Percentiles rank a stretch among this genome's conserved stretches.
Evolutionary conservation across 441 rosid species (phyloP).

Genomic region (Populus hybrid): DNA sequence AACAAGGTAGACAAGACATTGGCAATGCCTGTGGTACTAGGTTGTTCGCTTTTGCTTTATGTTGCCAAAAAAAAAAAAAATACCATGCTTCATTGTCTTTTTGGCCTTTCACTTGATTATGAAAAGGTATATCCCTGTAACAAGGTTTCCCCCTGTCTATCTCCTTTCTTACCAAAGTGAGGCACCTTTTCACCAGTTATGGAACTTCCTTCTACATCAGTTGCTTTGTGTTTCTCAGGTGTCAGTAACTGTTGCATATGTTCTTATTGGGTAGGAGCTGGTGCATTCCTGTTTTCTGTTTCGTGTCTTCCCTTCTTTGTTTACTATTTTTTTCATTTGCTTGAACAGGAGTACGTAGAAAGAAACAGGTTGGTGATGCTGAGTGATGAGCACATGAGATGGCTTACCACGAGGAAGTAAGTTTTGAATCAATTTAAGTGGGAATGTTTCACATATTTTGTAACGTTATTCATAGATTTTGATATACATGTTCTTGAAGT

Average conservation of each 20-base stretch:
- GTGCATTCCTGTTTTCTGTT: conserved; percentile 1
- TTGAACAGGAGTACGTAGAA: conserved; percentile 40
- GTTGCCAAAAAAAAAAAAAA: not conserved
- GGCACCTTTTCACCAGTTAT: conserved; percentile 4
- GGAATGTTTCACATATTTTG: not conserved
- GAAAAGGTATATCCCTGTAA: not conserved
- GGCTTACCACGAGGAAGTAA: not conserved
- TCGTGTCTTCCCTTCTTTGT: no score
- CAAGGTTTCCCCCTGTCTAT: not conserved
- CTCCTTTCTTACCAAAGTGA: conserved; percentile 1
- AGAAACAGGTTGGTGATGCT: conserved; percentile 24
- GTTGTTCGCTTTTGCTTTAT: not conserved
- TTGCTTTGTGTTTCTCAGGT: not conserved
- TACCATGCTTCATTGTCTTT: no score
- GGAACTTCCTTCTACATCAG: not conserved
- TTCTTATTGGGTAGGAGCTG: not conserved
- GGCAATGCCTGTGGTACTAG: not conserved
- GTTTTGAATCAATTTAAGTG: not conserved
- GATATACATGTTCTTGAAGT: not conserved
- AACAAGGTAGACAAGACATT: not conserved
- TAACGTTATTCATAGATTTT: not conserved
- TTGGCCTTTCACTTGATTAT: not conserved
- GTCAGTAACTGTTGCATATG: not conserved
- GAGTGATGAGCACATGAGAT: not conserved
- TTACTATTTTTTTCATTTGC: conserved; percentile 5